Evolutionary conservation across 2,329 filamentous ascomycete genomes (phyloP).

Genomic region (Fusarium begoniae): DNA sequence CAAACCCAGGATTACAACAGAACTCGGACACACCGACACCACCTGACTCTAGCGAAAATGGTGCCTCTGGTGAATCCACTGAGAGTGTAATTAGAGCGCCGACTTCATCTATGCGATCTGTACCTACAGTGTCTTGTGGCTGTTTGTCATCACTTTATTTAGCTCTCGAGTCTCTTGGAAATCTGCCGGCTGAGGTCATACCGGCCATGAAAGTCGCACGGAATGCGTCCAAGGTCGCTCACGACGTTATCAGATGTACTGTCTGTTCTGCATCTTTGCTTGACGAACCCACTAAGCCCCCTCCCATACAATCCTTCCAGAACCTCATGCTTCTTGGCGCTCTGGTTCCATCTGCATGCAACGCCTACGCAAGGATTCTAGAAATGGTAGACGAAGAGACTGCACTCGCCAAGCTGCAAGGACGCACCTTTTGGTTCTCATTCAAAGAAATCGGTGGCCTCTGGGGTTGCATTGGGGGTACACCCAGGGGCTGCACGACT

Average conservation of each 20-base stretch:
- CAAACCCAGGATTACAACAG: slow-evolving; percentile 8
- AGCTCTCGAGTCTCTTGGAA: slow-evolving; percentile 60
- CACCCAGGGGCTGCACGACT: slow-evolving; percentile 40
- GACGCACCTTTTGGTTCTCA: slow-evolving; percentile 55
- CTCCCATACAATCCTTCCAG: slow-evolving; percentile 62
- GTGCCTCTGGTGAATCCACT: slow-evolving; percentile 29
- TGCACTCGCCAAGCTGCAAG: slow-evolving; percentile 53
- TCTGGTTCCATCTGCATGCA: slow-evolving; percentile 65
- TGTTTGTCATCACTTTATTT: slow-evolving; percentile 62
- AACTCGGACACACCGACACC: slow-evolving; percentile 35
- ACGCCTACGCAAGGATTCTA: slow-evolving; percentile 66
- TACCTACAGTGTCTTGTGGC: slow-evolving; percentile 51
- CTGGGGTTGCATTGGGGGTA: slow-evolving; percentile 51
- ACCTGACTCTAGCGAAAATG: slow-evolving; percentile 37
- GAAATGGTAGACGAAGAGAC: slow-evolving; percentile 64
- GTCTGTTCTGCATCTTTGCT: slow-evolving; percentile 56
- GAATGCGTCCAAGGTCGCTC: slow-evolving; percentile 57
- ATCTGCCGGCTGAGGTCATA: slow-evolving; percentile 55
- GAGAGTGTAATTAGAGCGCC: slow-evolving; percentile 11
- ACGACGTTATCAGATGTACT: slow-evolving; percentile 62
- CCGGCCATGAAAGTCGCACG: slow-evolving; percentile 60
- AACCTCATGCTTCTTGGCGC: slow-evolving; percentile 68
- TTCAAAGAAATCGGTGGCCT: slow-evolving; percentile 59
- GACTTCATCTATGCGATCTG: slow-evolving; percentile 27
- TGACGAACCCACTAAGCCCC: slow-evolving; percentile 46